These are phyloP conservation scores for Smittium culicis DNA, from an alignment of 371 early-diverging fungal species.

Conservation along the genomic window DNA sequence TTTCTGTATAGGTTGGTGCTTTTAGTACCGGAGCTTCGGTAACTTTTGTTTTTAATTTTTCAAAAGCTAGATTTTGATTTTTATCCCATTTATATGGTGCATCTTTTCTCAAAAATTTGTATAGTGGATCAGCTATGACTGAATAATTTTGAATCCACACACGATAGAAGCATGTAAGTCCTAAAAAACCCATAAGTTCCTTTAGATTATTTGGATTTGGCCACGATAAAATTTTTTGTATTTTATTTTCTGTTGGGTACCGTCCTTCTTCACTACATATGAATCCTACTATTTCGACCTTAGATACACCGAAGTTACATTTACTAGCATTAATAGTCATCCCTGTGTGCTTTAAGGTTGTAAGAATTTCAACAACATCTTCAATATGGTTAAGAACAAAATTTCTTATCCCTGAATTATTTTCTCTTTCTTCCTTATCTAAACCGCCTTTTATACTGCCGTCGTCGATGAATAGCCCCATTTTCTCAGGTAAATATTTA, in stretches of 20 bases:
- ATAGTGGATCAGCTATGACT: slow-evolving; percentile 11
- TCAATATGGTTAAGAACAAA: slow-evolving; percentile 5
- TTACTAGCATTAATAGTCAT: slow-evolving; percentile 10
- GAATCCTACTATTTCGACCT: slow-evolving; percentile 12
- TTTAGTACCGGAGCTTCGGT: no score
- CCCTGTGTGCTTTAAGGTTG: slow-evolving; percentile 1
- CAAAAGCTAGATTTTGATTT: no score
- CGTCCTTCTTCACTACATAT: slow-evolving; percentile 12
- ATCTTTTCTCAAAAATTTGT: slow-evolving; percentile 12
- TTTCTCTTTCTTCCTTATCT: background rate
- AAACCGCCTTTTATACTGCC: slow-evolving; percentile 12
- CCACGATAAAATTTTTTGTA: background rate
- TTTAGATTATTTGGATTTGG: slow-evolving; percentile 4
- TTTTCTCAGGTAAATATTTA: slow-evolving; percentile 13
- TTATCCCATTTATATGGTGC: no score
- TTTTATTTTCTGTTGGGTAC: background rate
- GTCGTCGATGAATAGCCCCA: slow-evolving; percentile 19
- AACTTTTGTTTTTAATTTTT: no score
- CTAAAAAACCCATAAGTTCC: slow-evolving; percentile 9
- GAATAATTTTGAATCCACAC: slow-evolving; percentile 13
- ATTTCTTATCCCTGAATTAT: background rate
- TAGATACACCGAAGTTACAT: slow-evolving; percentile 10
- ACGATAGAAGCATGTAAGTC: slow-evolving; percentile 9
- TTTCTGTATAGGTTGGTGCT: no score
- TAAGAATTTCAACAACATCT: slow-evolving; percentile 10